A percentile compares a stretch with the other conserved stretches of the same genome.
Conservation (phyloP, 129 eudicot species). For the Dittrichia graveolens region DNA sequence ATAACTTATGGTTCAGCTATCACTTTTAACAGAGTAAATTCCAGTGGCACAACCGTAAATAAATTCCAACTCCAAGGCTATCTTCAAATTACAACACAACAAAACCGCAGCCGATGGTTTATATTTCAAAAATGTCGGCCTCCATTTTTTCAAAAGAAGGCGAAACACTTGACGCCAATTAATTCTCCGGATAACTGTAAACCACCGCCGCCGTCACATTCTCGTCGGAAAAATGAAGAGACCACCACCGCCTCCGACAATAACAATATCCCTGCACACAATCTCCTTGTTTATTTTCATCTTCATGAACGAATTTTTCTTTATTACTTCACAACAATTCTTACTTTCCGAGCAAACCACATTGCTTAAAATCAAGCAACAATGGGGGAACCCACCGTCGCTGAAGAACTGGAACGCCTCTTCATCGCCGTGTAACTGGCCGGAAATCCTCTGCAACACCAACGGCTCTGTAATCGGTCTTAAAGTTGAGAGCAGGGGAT, state of each 20-base stretch:
- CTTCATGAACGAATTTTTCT: background rate
- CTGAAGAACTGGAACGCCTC: constrained; percentile 60
- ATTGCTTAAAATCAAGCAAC: constrained; percentile 55
- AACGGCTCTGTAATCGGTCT: constrained; percentile 49
- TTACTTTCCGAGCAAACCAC: constrained; percentile 38
- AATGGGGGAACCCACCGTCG: constrained; percentile 53
- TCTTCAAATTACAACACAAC: background rate
- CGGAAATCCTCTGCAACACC: constrained; percentile 54
- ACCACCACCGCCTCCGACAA: background rate
- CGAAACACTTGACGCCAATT: background rate
- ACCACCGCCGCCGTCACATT: background rate
- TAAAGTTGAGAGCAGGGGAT: constrained; percentile 11
- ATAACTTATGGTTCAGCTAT: too few relatives aligned
- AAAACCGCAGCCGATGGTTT: constrained; percentile 5
- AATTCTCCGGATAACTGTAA: constrained; percentile 14
- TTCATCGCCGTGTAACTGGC: constrained; percentile 74
- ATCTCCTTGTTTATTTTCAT: constrained; percentile 12
- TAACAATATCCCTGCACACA: background rate
- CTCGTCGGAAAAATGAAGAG: constrained; percentile 24
- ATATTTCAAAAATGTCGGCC: constrained; percentile 34
- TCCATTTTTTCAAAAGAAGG: background rate
- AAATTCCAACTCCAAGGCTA: background rate
- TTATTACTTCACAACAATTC: constrained; percentile 29
- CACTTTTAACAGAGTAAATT: background rate
- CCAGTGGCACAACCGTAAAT: constrained; percentile 29